phyloP scores from a whole-genome alignment of 352 stramenopile genomes.

The Blastocystis sp. region DNA sequence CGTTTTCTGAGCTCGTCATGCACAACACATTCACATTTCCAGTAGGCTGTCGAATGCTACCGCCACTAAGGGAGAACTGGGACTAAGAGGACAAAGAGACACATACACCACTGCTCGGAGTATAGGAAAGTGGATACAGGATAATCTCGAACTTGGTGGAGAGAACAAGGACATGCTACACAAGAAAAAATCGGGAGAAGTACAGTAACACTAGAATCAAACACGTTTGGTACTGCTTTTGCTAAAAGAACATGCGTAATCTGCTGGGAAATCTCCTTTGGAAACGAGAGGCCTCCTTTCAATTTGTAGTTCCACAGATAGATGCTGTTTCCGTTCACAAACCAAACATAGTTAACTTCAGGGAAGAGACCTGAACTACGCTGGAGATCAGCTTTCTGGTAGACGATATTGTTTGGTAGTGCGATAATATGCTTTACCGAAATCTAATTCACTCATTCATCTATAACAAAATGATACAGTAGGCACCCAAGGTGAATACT shows the following conservation, averaged over 20 bases:
- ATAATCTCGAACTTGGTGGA: slow-evolving; percentile 29
- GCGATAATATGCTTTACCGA: not conserved
- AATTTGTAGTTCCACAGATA: slow-evolving; percentile 47
- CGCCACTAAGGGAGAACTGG: not conserved
- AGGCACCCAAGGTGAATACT: slow-evolving; percentile 36
- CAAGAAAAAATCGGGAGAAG: not conserved
- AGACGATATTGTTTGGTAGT: not conserved
- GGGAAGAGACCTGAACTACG: slow-evolving; percentile 8
- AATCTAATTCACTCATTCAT: not conserved
- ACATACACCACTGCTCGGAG: not conserved
- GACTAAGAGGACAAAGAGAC: not conserved
- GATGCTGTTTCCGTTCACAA: not conserved
- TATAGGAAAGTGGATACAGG: not conserved
- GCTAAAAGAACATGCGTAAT: slow-evolving; percentile 29
- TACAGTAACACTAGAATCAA: slow-evolving; percentile 13
- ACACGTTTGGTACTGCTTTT: not conserved
- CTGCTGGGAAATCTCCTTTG: slow-evolving; percentile 12
- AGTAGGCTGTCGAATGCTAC: not conserved
- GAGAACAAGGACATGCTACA: slow-evolving; percentile 31
- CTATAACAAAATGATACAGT: not conserved
- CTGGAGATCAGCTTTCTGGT: not conserved
- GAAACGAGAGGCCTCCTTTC: not conserved
- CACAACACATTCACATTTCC: slow-evolving; percentile 28
- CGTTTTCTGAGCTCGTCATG: slow-evolving; percentile 11
- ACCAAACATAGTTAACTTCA: slow-evolving; percentile 4